These are phyloP conservation scores for Podospora comata DNA, from an alignment of 495 filamentous ascomycete species.

Conservation along the genomic window DNA sequence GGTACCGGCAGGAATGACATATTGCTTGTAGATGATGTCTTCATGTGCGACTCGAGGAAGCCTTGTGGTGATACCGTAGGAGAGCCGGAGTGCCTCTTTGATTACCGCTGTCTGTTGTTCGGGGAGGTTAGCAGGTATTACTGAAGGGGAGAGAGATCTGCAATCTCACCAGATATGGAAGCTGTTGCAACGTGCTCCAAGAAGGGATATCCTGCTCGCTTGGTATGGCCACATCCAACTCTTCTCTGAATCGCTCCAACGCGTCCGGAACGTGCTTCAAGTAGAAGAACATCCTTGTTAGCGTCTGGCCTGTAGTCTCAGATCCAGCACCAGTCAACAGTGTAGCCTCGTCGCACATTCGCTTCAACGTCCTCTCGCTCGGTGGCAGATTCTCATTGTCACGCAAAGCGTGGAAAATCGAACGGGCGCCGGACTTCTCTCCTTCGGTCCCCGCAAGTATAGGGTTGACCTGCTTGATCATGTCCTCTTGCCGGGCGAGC, in stretches of 20 bases:
- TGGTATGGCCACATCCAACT: slow-evolving; percentile 35
- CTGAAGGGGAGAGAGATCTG: not conserved
- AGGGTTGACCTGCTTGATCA: not conserved
- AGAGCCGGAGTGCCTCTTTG: slow-evolving; percentile 47
- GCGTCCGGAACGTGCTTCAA: slow-evolving; percentile 30
- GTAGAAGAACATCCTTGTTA: slow-evolving; percentile 40
- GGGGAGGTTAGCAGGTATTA: not conserved
- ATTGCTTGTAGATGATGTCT: slow-evolving; percentile 28
- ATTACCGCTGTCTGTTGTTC: slow-evolving; percentile 36
- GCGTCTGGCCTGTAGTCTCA: slow-evolving; percentile 39
- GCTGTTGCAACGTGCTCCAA: slow-evolving; percentile 45
- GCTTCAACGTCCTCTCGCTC: slow-evolving; percentile 31
- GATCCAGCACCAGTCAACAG: slow-evolving; percentile 42
- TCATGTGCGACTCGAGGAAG: slow-evolving; percentile 38
- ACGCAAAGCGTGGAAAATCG: slow-evolving; percentile 41
- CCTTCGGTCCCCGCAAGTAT: not conserved
- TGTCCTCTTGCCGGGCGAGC: not conserved
- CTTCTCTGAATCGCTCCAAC: slow-evolving; percentile 29
- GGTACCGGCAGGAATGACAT: slow-evolving; percentile 30
- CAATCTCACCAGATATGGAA: slow-evolving; percentile 44
- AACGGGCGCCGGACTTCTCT: slow-evolving; percentile 8
- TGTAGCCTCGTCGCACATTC: slow-evolving; percentile 43
- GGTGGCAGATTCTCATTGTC: slow-evolving; percentile 40
- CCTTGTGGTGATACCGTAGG: slow-evolving; percentile 41
- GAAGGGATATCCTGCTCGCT: slow-evolving; percentile 23